Base-by-base conservation (phyloP, 1,284 basidiomycete genomes). In the Violaceomyces palustris region DNA sequence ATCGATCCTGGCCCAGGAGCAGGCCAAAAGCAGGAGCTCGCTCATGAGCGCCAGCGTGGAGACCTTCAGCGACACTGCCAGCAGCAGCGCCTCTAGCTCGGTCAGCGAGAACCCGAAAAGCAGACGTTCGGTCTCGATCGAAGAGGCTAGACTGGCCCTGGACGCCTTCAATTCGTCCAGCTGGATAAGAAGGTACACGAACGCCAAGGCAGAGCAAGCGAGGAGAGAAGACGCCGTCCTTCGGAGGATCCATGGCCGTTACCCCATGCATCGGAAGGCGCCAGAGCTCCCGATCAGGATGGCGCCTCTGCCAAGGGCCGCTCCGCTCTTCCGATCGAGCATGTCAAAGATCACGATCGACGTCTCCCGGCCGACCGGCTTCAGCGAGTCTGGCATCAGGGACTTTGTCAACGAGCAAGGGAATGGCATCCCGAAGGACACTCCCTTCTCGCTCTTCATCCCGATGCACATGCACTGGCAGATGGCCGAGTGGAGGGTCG, bases 391-490 rank as follows among this genome's bases (percentile, higher is more conserved):
- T 12, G 71, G 78, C 2, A 76, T 92, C 14, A 64, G 82, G 9
- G 79, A 85, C 52, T 93, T 88, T 74, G 75, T 91, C 31, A 68
- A 82, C 50, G 78, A 83, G 37, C 81, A 85, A 52, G 88, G 88
- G 15, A 74, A 74, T 44, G 85, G 85, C 7, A 72, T 90, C 34
- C 88, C 88, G 1, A 76, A 74, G 29, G 81, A 86, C 48, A 84
- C 84, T 0, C 67, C 81, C 54, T 96, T 85, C 72, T 85, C 87
- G 10, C 78, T 96, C 23, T 79, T 96, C 48, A 74, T 96, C 4
- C 92, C 93, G 1, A 74, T 96, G 61, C 84, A 91, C 64, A 74
- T 97, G 27, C 78, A 80, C 21, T 83, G 88, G 76, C 78, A 82
- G 9, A 78, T 89, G 52, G 78, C 79, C 2, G 81, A 83, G 21